These are phyloP conservation scores for Pythium utonaiense DNA, from an alignment of 352 stramenopile species.

Conservation along the genomic window DNA sequence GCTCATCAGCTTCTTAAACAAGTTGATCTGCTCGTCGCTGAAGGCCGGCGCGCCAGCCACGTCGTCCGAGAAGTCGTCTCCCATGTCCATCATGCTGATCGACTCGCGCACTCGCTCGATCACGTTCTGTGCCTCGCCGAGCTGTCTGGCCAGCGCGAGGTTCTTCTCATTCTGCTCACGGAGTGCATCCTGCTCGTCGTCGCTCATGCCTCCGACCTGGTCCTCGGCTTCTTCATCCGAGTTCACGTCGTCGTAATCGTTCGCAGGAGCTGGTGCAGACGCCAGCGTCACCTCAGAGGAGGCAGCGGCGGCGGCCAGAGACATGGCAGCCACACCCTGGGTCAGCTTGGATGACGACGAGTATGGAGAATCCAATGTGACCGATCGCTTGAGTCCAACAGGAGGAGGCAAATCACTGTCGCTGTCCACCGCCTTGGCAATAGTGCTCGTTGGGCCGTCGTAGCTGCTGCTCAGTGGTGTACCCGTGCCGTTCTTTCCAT, in stretches of 20 bases:
- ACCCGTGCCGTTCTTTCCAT: constrained; percentile 22
- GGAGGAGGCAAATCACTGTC: constrained; percentile 20
- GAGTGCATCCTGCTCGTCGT: constrained; percentile 64
- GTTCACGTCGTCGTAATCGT: constrained; percentile 80
- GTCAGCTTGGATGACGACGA: constrained; percentile 9
- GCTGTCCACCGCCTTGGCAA: constrained; percentile 13
- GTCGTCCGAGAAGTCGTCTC: constrained; percentile 65
- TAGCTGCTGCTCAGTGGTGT: constrained; percentile 22
- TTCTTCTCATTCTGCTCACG: constrained; percentile 82
- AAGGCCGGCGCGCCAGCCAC: constrained; percentile 46
- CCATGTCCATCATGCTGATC: constrained; percentile 82
- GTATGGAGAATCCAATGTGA: constrained; percentile 20
- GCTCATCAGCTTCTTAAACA: constrained; percentile 90
- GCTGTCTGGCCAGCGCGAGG: constrained; percentile 77
- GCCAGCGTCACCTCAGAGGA: constrained; percentile 21
- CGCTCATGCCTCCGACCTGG: constrained; percentile 56
- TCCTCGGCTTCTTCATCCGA: constrained; percentile 80
- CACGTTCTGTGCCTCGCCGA: constrained; percentile 80
- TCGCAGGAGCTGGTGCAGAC: constrained; percentile 13
- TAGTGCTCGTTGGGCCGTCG: constrained; percentile 25
- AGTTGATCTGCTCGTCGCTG: constrained; percentile 85
- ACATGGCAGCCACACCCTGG: neutral
- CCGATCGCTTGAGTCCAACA: constrained; percentile 28
- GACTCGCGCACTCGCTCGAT: constrained; percentile 83
- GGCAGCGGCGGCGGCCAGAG: constrained; percentile 1